Evolutionary conservation across 1,139 yeast genomes (phyloP).

Genomic region (Yamadazyma buinensis): DNA sequence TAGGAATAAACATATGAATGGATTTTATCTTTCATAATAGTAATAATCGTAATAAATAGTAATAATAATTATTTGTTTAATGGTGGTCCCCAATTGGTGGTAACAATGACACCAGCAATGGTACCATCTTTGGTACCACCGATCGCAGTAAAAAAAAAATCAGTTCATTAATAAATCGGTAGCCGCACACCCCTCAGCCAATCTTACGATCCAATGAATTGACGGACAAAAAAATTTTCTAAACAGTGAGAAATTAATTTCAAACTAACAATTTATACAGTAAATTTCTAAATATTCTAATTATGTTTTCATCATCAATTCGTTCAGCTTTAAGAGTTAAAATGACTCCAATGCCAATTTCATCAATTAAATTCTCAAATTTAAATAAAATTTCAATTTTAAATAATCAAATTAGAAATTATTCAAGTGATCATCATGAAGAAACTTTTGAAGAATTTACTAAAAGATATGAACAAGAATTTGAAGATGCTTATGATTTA

Average conservation of each 20-base stretch:
- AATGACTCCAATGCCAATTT: constrained; percentile 23
- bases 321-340: constrained; percentile 50
- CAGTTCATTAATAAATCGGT: too few species aligned
- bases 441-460: constrained; percentile 96
- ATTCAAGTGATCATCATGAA: constrained; percentile 71
- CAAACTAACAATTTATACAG: neutral
- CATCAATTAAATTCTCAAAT: neutral
- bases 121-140: too few species aligned
- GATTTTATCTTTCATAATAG: too few species aligned
- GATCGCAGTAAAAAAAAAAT: too few species aligned
- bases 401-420: constrained; percentile 39
- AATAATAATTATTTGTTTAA: too few species aligned
- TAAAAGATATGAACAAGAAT: constrained; percentile 90
- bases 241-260: constrained; percentile 8
- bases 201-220: constrained; percentile 19
- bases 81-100: too few species aligned
- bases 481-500: constrained; percentile 95
- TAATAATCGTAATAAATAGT: too few species aligned
- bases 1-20: too few species aligned
- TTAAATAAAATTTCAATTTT: constrained; percentile 10
- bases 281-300: too few species aligned
- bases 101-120: too few species aligned
- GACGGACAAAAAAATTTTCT: constrained; percentile 16
- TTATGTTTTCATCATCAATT: constrained; percentile 47
- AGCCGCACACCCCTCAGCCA: too few species aligned